These are phyloP conservation scores for Cardiospermum halicacabum DNA, from an alignment of 345 rosid genomes.

Conservation along the genomic window DNA sequence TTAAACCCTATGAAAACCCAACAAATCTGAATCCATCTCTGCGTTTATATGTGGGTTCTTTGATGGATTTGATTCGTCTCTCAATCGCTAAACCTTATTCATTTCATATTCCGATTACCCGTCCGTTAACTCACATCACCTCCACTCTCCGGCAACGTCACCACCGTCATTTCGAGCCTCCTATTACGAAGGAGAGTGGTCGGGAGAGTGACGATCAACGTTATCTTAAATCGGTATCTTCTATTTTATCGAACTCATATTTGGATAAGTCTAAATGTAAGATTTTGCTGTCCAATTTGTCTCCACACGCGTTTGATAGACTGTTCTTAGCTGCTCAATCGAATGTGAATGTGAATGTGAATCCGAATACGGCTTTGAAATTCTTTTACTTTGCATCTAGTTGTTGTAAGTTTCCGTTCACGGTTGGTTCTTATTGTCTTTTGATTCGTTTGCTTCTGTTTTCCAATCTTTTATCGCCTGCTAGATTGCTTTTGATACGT, in stretches of 20 bases:
- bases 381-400: constrained; percentile 61
- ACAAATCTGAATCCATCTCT: constrained; percentile 5
- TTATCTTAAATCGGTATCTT: constrained; percentile 34
- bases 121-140: constrained; percentile 37
- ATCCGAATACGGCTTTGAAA: constrained; percentile 51
- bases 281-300: constrained; percentile 35
- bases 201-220: constrained; percentile 27
- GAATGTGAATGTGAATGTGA: constrained; percentile 45
- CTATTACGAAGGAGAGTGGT: constrained; percentile 11
- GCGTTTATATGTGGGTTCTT: constrained; percentile 1
- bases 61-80: constrained; percentile 59
- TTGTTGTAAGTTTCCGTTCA: constrained; percentile 52
- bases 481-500: constrained; percentile 53
- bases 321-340: constrained; percentile 36
- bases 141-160: constrained; percentile 14
- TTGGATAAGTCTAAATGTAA: constrained; percentile 48
- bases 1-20: constrained; percentile 4
- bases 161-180: constrained; percentile 10
- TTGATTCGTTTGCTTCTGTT: constrained; percentile 51
- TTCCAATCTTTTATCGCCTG: constrained; percentile 41
- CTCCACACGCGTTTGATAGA: constrained; percentile 54
- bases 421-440: constrained; percentile 60
- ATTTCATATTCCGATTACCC: constrained; percentile 23
- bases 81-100: constrained; percentile 24
- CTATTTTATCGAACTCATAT: constrained; percentile 46